Evolutionary conservation across 1,284 basidiomycete genomes (phyloP).

Genomic region (Chondrostereum purpureum): DNA sequence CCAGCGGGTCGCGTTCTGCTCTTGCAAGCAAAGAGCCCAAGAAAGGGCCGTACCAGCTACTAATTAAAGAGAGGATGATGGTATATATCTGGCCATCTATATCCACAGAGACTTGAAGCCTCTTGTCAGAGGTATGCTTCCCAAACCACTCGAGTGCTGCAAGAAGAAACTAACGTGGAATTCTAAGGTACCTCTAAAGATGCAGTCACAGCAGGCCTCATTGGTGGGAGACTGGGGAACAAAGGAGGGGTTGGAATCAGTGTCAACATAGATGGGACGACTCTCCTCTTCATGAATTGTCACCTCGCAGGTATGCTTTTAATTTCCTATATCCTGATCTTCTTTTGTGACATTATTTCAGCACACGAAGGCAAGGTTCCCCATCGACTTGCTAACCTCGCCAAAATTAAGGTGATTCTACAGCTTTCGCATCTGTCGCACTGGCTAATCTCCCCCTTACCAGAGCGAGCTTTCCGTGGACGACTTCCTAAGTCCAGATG

Average conservation of each 20-base stretch:
- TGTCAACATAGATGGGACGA: slow-evolving; percentile 65
- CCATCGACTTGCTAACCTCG: slow-evolving; percentile 62
- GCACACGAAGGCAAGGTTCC: slow-evolving; percentile 72
- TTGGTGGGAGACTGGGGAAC: slow-evolving; percentile 82
- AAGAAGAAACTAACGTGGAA: neutral
- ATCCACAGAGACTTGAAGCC: slow-evolving; percentile 60
- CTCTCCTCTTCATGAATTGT: slow-evolving; percentile 80
- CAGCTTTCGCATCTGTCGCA: too few species aligned
- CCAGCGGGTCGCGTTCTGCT: slow-evolving; percentile 23
- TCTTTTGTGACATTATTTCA: slow-evolving; percentile 21
- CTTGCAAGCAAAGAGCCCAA: slow-evolving; percentile 33
- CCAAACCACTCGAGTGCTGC: neutral
- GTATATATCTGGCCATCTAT: slow-evolving; percentile 73
- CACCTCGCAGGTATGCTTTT: slow-evolving; percentile 70
- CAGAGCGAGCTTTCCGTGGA: slow-evolving; percentile 62
- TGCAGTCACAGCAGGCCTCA: slow-evolving; percentile 79
- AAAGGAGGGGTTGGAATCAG: slow-evolving; percentile 84
- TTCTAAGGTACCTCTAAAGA: slow-evolving; percentile 64
- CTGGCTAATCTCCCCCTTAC: too few species aligned
- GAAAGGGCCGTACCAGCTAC: slow-evolving; percentile 70
- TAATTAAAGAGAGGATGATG: slow-evolving; percentile 84
- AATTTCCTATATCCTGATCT: slow-evolving; percentile 2
- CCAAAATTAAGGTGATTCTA: slow-evolving; percentile 78
- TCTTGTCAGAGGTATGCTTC: slow-evolving; percentile 52
- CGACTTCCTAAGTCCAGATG: slow-evolving; percentile 55